Percentiles rank a stretch among this genome's conserved stretches.
phyloP scores from a whole-genome alignment of 1,284 basidiomycete genomes.

The Anthracocystis walkeri region DNA sequence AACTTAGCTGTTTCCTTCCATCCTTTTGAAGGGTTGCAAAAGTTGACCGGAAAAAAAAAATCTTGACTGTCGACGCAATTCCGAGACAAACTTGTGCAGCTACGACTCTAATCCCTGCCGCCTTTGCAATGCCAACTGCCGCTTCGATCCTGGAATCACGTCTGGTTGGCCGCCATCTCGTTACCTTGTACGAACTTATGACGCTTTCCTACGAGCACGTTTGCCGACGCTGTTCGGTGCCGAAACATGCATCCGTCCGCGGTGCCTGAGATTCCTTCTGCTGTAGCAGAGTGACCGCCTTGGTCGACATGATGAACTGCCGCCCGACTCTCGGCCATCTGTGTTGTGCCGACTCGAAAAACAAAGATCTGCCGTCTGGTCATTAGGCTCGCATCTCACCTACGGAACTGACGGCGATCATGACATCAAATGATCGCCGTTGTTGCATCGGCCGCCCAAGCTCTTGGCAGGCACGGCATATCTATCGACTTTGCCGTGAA shows the following conservation, averaged over 20 bases:
- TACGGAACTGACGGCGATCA: neutral
- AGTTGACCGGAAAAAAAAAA: too few relatives aligned
- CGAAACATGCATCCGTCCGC: neutral
- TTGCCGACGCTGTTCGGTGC: neutral
- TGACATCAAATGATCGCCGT: constrained; percentile 1
- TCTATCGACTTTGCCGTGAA: neutral
- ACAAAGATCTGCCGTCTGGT: neutral
- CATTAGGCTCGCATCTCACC: constrained; percentile 2
- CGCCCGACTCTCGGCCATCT: neutral
- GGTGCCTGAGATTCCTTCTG: neutral
- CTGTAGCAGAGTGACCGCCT: neutral
- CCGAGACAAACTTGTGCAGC: too few relatives aligned
- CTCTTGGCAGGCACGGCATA: neutral
- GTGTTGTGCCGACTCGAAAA: neutral
- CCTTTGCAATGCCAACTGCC: too few relatives aligned
- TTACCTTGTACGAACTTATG: neutral
- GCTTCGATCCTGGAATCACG: too few relatives aligned
- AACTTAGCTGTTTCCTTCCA: too few relatives aligned
- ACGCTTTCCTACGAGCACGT: neutral
- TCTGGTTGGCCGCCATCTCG: too few relatives aligned
- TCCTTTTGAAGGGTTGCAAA: too few relatives aligned
- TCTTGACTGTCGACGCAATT: too few relatives aligned
- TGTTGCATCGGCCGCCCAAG: constrained; percentile 1
- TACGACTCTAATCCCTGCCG: too few relatives aligned
- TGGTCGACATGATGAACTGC: neutral